A percentile compares a stretch with the other conserved stretches of the same genome.
phyloP scores from a whole-genome alignment of 2,329 filamentous ascomycete species.

The Colletotrichum camelliae region DNA sequence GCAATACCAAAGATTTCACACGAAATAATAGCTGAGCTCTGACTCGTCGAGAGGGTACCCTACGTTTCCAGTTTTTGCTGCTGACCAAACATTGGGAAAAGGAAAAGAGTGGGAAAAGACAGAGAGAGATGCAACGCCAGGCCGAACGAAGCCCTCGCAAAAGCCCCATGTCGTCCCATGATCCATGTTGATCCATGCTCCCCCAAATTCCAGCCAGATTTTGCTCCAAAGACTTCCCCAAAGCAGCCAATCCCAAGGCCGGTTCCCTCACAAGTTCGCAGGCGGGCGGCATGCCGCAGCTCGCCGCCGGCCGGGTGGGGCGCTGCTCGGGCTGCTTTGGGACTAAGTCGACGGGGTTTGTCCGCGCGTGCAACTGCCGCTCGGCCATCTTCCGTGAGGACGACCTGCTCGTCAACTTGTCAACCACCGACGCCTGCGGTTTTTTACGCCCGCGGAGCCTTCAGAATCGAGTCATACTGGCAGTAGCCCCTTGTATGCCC shows the following conservation, averaged over 20 bases:
- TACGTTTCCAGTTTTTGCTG: not conserved
- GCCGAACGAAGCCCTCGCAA: not conserved
- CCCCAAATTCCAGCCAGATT: not conserved
- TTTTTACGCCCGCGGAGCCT: not conserved
- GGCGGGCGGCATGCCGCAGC: not conserved
- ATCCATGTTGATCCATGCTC: not conserved
- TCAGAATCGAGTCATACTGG: slow-evolving; percentile 13
- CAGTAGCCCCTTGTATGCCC: not conserved
- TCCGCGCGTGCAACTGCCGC: slow-evolving; percentile 7
- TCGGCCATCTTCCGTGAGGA: slow-evolving; percentile 20
- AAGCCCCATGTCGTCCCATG: not conserved
- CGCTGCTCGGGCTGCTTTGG: not conserved
- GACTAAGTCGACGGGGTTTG: slow-evolving; percentile 6
- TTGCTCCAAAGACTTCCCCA: not conserved
- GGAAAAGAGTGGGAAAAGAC: not conserved
- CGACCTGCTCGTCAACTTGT: not conserved
- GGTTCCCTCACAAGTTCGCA: not conserved
- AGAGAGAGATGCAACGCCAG: not conserved
- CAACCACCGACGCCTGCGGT: not conserved
- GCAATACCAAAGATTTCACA: not conserved
- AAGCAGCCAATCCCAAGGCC: not conserved
- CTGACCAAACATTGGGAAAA: not conserved
- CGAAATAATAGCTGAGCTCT: not conserved
- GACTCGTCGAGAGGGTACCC: not conserved
- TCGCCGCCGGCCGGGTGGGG: slow-evolving; percentile 12